Evolutionary conservation across 2,329 filamentous ascomycete genomes (phyloP).

Genomic region (Ustilaginoidea virens): DNA sequence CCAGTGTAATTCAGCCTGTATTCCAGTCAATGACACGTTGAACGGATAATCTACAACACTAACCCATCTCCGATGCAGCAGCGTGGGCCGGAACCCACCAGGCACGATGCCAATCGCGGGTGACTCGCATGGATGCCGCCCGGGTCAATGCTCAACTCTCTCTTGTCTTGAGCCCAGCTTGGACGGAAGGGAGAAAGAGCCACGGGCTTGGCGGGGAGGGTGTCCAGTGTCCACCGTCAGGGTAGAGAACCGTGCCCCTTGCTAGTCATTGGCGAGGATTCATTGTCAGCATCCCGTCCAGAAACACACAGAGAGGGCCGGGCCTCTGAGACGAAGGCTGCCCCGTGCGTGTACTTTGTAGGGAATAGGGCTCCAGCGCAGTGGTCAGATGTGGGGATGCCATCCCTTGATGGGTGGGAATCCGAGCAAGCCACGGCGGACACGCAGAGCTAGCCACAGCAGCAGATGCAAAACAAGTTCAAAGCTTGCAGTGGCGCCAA

Average conservation of each 20-base stretch:
- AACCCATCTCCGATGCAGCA: too few species aligned
- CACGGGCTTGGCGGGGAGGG: conserved; percentile 1
- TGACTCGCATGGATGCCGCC: conserved; percentile 1
- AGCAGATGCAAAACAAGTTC: too few species aligned
- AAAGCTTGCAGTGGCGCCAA: too few species aligned
- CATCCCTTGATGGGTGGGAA: not conserved
- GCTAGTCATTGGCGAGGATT: conserved; percentile 1
- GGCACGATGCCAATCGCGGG: not conserved
- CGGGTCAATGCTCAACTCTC: too few species aligned
- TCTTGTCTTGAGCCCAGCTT: conserved; percentile 3
- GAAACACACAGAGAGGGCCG: conserved; percentile 7
- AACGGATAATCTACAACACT: too few species aligned
- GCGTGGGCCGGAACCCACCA: conserved; percentile 1
- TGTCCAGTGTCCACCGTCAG: conserved; percentile 2
- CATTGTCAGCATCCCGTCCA: conserved; percentile 6
- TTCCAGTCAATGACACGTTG: too few species aligned
- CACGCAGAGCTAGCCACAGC: too few species aligned
- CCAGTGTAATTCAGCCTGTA: too few species aligned
- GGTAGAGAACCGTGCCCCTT: conserved; percentile 4
- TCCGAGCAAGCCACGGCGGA: too few species aligned
- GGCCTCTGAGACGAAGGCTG: conserved; percentile 9
- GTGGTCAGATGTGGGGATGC: conserved; percentile 4
- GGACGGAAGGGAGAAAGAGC: too few species aligned
- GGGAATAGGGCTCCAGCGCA: too few species aligned
- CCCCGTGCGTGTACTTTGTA: too few species aligned